Conservation (phyloP, 2,329 filamentous ascomycete genomes). For the Aspergillus awamori region DNA sequence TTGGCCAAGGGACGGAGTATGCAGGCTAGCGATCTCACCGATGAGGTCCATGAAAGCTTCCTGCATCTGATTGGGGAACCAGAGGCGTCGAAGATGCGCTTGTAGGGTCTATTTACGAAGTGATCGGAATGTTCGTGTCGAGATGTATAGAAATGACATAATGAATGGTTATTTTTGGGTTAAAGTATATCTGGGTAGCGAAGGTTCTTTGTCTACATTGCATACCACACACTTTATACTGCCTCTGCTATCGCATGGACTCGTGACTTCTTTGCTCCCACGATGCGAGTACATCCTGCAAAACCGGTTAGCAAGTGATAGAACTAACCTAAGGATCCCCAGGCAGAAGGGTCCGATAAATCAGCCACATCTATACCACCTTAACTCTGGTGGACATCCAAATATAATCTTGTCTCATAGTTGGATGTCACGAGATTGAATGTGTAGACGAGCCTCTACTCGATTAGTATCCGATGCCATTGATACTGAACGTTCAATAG, state of each 20-base stretch:
- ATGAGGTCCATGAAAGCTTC: constrained; percentile 84
- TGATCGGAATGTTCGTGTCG: neutral
- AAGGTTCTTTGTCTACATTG: neutral
- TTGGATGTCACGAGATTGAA: neutral
- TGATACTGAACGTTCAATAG: neutral
- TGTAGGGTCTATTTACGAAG: constrained; percentile 23
- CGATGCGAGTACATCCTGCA: neutral
- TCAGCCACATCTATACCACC: neutral
- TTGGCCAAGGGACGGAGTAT: constrained; percentile 80
- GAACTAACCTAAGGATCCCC: too few relatives aligned
- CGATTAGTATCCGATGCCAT: neutral
- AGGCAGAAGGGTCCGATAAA: too few relatives aligned
- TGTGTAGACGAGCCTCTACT: neutral
- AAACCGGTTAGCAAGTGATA: neutral
- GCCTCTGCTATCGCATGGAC: neutral
- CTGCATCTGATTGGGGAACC: constrained; percentile 76
- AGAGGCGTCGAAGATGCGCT: constrained; percentile 46
- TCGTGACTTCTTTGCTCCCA: neutral
- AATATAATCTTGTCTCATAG: neutral
- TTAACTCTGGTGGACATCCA: neutral
- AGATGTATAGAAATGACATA: neutral
- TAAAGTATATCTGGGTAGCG: neutral
- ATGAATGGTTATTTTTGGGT: neutral
- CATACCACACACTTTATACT: neutral
- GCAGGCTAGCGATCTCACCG: constrained; percentile 90